Conservation (phyloP, 208 protist genomes). For the Acanthamoeba sp. region DNA sequence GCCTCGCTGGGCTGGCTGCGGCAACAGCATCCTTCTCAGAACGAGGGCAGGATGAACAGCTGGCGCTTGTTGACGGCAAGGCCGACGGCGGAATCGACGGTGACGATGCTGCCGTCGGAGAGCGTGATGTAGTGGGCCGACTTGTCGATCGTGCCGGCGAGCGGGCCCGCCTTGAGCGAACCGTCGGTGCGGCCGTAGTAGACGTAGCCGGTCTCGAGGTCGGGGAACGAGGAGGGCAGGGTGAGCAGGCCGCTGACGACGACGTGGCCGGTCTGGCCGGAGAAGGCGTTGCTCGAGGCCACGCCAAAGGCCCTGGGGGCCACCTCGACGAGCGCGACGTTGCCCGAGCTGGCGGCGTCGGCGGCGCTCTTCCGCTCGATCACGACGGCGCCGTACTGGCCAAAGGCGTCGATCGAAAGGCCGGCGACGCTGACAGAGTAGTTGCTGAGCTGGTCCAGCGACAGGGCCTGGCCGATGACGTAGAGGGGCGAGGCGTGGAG, state of each 20-base stretch:
- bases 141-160: neutral
- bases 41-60: conserved; percentile 4
- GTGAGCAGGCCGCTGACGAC: neutral
- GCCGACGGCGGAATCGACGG: neutral
- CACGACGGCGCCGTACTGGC: neutral
- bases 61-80: neutral
- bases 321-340: neutral
- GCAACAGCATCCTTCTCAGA: neutral
- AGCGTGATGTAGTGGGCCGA: neutral
- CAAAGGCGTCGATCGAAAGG: neutral
- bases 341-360: neutral
- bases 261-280: neutral
- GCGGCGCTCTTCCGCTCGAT: neutral
- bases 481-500: conserved; percentile 4
- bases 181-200: conserved; percentile 10
- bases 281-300: neutral
- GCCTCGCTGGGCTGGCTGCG: too few species aligned
- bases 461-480: neutral
- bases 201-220: neutral
- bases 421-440: conserved; percentile 27
- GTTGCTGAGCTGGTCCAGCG: neutral
- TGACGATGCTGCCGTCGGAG: neutral
- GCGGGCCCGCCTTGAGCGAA: neutral
- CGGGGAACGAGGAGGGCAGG: neutral
- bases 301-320: conserved; percentile 22